Conservation (phyloP, 2,329 filamentous ascomycete species). For the Colletotrichum chlorophyti region DNA sequence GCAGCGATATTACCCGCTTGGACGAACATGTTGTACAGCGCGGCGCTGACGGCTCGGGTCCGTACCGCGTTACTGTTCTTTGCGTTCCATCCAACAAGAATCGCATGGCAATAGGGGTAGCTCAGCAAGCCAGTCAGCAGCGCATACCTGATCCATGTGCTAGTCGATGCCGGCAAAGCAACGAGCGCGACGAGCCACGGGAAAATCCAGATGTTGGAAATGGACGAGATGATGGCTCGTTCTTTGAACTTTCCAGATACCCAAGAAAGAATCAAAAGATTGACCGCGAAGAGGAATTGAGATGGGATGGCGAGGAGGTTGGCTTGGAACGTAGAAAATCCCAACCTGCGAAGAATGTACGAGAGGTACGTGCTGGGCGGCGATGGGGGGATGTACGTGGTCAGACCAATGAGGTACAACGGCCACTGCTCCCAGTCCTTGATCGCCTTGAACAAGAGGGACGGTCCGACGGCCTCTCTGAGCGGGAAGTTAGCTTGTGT, state of each 20-base stretch:
- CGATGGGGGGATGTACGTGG: conserved; percentile 47
- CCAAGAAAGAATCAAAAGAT: conserved; percentile 53
- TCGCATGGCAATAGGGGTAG: conserved; percentile 57
- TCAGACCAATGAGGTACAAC: conserved; percentile 60
- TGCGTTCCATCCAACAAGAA: conserved; percentile 54
- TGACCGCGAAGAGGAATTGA: conserved; percentile 51
- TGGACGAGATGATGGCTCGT: conserved; percentile 50
- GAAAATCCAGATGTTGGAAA: conserved; percentile 57
- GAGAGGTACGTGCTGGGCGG: conserved; percentile 54
- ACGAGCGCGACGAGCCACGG: conserved; percentile 55
- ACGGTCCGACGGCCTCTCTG: conserved; percentile 50
- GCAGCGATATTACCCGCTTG: conserved; percentile 51
- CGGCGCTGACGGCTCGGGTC: conserved; percentile 53
- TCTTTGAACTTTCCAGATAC: conserved; percentile 52
- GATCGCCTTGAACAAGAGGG: conserved; percentile 56
- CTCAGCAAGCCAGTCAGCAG: conserved; percentile 45
- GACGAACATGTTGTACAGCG: conserved; percentile 56
- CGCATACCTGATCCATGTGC: conserved; percentile 51
- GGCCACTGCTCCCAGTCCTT: conserved; percentile 69
- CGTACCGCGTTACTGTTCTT: conserved; percentile 56
- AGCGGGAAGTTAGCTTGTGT: background rate
- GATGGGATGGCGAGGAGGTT: conserved; percentile 54
- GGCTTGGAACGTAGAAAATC: conserved; percentile 52
- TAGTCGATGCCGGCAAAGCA: conserved; percentile 42
- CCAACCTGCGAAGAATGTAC: conserved; percentile 49